Conservation (phyloP, 2,329 filamentous ascomycete genomes). For the Fusarium kyushuense region DNA sequence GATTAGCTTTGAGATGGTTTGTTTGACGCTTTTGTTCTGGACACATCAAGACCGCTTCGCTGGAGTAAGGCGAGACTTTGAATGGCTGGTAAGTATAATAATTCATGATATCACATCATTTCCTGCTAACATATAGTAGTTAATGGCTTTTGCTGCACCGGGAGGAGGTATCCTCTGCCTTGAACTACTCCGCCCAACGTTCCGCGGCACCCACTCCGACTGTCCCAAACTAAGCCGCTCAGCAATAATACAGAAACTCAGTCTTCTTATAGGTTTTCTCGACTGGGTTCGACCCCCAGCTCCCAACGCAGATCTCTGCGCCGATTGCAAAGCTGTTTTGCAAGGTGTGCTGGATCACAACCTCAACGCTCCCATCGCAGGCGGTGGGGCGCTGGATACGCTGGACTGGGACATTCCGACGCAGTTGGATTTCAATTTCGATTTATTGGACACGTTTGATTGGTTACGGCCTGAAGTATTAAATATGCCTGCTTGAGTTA, state of each 20-base stretch:
- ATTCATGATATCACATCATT: accelerated
- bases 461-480: slow-evolving; percentile 53
- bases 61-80: slow-evolving; percentile 58
- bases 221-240: slow-evolving; percentile 57
- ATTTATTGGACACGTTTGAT: slow-evolving; percentile 63
- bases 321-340: slow-evolving; percentile 61
- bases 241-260: slow-evolving; percentile 64
- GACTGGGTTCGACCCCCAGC: slow-evolving; percentile 63
- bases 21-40: slow-evolving; percentile 61
- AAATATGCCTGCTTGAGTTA: background rate
- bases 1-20: slow-evolving; percentile 62
- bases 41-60: slow-evolving; percentile 61
- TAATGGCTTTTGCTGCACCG: slow-evolving; percentile 64
- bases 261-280: slow-evolving; percentile 63
- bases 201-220: slow-evolving; percentile 50
- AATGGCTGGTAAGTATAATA: slow-evolving; percentile 59
- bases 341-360: slow-evolving; percentile 63
- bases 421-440: slow-evolving; percentile 58
- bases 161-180: slow-evolving; percentile 64
- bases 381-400: slow-evolving; percentile 41
- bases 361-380: slow-evolving; percentile 55
- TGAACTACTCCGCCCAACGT: slow-evolving; percentile 60
- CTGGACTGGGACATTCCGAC: slow-evolving; percentile 54
- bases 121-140: slow-evolving; percentile 45
- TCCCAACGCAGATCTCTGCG: slow-evolving; percentile 63